Evolutionary conservation across 2,329 filamentous ascomycete genomes (phyloP).

Genomic region (Curvularia eragrostidis): DNA sequence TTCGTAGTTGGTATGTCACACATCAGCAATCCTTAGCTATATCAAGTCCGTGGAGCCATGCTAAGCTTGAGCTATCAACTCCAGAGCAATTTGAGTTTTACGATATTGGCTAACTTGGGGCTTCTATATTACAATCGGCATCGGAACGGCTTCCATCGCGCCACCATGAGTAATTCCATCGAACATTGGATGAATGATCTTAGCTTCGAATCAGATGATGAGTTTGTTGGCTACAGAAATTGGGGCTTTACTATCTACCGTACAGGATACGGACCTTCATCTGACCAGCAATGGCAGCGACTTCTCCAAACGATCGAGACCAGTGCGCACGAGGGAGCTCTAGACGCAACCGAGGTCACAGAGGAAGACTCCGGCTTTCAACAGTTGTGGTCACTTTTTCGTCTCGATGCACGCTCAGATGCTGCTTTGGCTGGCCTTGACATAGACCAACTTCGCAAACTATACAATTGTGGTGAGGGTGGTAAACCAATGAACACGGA

Average conservation of each 20-base stretch:
- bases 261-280: conserved; percentile 17
- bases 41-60: too few species aligned
- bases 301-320: conserved; percentile 20
- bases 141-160: too few species aligned
- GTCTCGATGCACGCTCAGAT: conserved; percentile 23
- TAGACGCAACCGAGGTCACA: not conserved
- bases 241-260: conserved; percentile 30
- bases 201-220: not conserved
- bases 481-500: conserved; percentile 19
- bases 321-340: conserved; percentile 2
- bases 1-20: too few species aligned
- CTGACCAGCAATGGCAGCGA: conserved; percentile 23
- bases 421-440: conserved; percentile 15
- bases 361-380: conserved; percentile 15
- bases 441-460: conserved; percentile 20
- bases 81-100: too few species aligned
- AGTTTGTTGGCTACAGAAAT: not conserved
- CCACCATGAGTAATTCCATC: too few species aligned
- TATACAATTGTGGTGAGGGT: conserved; percentile 19
- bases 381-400: conserved; percentile 19
- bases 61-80: too few species aligned
- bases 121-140: too few species aligned
- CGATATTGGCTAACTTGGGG: too few species aligned
- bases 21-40: too few species aligned
- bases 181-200: too few species aligned